These are phyloP conservation scores for Basipetospora chlamydospora DNA, from an alignment of 2,329 filamentous ascomycete species.

Conservation along the genomic window DNA sequence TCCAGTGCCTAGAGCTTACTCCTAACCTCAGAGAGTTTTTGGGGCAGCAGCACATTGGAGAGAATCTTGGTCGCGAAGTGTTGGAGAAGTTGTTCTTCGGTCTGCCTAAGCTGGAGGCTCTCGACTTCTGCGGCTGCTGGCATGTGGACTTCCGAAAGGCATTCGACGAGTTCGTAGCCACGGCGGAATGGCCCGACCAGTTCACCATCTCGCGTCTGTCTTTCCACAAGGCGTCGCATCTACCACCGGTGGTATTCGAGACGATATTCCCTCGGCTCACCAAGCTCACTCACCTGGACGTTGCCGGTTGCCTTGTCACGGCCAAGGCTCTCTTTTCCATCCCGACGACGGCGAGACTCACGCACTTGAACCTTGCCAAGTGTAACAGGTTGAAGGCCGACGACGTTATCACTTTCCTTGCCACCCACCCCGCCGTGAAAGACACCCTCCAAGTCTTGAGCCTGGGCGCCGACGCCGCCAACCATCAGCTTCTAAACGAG, in stretches of 20 bases:
- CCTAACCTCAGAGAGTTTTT: conserved; percentile 66
- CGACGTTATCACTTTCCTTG: conserved; percentile 55
- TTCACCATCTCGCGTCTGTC: conserved; percentile 54
- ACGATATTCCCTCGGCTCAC: conserved; percentile 54
- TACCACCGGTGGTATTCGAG: conserved; percentile 54
- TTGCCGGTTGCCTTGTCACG: conserved; percentile 65
- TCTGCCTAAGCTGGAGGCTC: conserved; percentile 45
- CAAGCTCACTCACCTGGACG: conserved; percentile 60
- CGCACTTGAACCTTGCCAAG: conserved; percentile 65
- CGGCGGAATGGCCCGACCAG: conserved; percentile 34
- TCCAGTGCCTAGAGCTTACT: conserved; percentile 56
- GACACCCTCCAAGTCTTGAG: conserved; percentile 56
- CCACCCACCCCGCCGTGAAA: conserved; percentile 53
- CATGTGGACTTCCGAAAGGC: conserved; percentile 51
- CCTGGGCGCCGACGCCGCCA: conserved; percentile 56
- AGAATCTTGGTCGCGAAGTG: conserved; percentile 55
- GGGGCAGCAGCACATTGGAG: conserved; percentile 67
- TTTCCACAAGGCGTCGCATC: conserved; percentile 63
- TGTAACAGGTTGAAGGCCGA: conserved; percentile 55
- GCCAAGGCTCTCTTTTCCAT: conserved; percentile 56
- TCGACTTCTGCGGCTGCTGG: conserved; percentile 69
- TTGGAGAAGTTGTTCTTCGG: conserved; percentile 56
- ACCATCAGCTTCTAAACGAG: conserved; percentile 54
- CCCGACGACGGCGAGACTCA: conserved; percentile 55
- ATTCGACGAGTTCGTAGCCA: conserved; percentile 42